Evolutionary conservation across 2,329 filamentous ascomycete species (phyloP).

Genomic region (Harringtonia lauricola): DNA sequence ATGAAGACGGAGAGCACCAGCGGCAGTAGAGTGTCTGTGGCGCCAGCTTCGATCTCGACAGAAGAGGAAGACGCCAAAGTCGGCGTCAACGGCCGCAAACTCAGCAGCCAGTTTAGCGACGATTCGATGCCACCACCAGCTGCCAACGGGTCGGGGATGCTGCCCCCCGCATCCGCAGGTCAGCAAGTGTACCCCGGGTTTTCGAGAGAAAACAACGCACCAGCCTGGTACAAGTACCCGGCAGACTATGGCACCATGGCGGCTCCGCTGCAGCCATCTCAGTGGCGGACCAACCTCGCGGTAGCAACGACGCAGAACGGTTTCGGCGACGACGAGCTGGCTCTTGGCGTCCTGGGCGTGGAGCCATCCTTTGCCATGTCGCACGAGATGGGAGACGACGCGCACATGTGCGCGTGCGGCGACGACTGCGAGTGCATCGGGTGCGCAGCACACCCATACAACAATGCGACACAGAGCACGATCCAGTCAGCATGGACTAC

Average conservation of each 20-base stretch:
- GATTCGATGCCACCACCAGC: no score
- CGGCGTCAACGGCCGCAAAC: neutral
- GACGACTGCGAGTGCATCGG: constrained; percentile 15
- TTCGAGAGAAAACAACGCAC: constrained; percentile 1
- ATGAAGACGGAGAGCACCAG: constrained; percentile 3
- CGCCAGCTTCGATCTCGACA: constrained; percentile 1
- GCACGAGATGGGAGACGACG: neutral
- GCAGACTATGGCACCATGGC: constrained; percentile 12
- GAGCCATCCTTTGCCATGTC: neutral
- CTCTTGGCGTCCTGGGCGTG: neutral
- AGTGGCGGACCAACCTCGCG: constrained; percentile 10
- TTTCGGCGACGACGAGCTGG: neutral
- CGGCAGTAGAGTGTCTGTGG: neutral
- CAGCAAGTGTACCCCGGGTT: constrained; percentile 1
- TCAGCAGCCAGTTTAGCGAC: neutral
- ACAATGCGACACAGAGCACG: constrained; percentile 11
- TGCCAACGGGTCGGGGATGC: no score
- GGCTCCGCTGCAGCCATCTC: constrained; percentile 12
- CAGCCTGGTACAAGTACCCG: constrained; percentile 10
- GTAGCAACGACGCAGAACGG: neutral
- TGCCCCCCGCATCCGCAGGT: neutral
- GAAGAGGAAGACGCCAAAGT: neutral
- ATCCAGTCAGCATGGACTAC: constrained; percentile 11
- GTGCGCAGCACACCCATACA: constrained; percentile 14
- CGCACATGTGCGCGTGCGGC: constrained; percentile 14